Base-by-base conservation (phyloP, 495 filamentous ascomycete genomes). In the Melanomma pulvis-pyrius region DNA sequence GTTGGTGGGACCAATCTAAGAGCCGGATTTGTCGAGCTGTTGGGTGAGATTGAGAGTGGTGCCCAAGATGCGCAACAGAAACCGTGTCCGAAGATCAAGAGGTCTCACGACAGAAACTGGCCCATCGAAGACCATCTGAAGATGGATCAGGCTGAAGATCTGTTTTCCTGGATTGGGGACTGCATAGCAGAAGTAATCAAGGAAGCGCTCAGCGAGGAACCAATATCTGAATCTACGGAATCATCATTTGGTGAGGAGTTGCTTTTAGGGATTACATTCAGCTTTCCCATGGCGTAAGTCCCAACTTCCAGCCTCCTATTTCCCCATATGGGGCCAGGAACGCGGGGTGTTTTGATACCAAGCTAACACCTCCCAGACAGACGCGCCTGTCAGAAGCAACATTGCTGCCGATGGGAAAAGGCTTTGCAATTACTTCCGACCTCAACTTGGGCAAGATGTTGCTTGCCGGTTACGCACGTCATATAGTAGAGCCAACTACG, bases 331-430 rank as follows among this genome's bases (percentile, higher is more conserved):
- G 4, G 39, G 39, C 13, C 13, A 15, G 39, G 9, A 17, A 15
- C 39, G 39, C 39, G 39, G 39, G 39, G 29, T 55, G 32, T n/a
- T 21, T 25, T 32, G 30, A 7, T 5, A 8, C 50, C 39, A 17
- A 61, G 30, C 59, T 39, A 48, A 51, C n/a, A 24, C 22, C 41
- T 8, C 28, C 4, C 29, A 92, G 90, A 73, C 91, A 96, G 81
- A 82, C 83, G 60, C 87, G 88, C 24, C 79, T 93, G 51, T 81
- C 88, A 17, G 85, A 92, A 63, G 91, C 91, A 11, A 89, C 86
- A 5, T 76, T 96, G 41, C 92, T 92, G 88, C 83, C 88, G 6
- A 93, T 93, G 90, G 91, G 91, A 29, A 93, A 96, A 77, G 91
- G 91, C 24, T 96, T 93, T 67, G 86, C 88, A 29, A 89, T 93